These are phyloP conservation scores for Porcisia hertigi DNA, from an alignment of 208 protist species.

Conservation along the genomic window DNA sequence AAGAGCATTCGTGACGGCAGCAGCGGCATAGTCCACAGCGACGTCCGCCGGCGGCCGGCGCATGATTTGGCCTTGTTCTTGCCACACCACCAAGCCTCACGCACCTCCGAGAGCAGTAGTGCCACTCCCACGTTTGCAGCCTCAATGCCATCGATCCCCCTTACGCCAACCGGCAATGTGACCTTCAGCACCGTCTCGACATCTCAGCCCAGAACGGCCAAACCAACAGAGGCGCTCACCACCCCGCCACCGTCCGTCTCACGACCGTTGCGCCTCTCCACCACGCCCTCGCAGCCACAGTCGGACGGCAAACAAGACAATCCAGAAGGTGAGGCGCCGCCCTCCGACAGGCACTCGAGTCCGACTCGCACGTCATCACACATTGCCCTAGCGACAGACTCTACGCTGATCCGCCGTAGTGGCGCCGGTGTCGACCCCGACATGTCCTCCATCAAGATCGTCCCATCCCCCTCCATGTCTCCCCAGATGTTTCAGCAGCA, in stretches of 20 bases:
- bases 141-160: constrained; percentile 2
- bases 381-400: constrained; percentile 5
- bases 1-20: constrained; percentile 25
- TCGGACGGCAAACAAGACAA: constrained; percentile 10
- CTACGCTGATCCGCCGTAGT: constrained; percentile 1
- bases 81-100: not conserved
- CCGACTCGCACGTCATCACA: not conserved
- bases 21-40: constrained; percentile 33
- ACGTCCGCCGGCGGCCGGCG: constrained; percentile 13
- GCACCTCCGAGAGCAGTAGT: not conserved
- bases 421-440: not conserved
- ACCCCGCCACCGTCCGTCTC: constrained; percentile 34
- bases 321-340: not conserved
- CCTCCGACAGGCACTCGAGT: not conserved
- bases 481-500: constrained; percentile 3
- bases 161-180: not conserved
- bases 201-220: constrained; percentile 1
- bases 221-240: constrained; percentile 3
- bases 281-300: constrained; percentile 29
- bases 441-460: constrained; percentile 11
- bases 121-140: not conserved
- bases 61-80: not conserved
- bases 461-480: constrained; percentile 19
- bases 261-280: constrained; percentile 41
- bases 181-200: constrained; percentile 7